phyloP scores from a whole-genome alignment of 2,329 filamentous ascomycete species.

The Arthrobotrys sphaeroides region DNA sequence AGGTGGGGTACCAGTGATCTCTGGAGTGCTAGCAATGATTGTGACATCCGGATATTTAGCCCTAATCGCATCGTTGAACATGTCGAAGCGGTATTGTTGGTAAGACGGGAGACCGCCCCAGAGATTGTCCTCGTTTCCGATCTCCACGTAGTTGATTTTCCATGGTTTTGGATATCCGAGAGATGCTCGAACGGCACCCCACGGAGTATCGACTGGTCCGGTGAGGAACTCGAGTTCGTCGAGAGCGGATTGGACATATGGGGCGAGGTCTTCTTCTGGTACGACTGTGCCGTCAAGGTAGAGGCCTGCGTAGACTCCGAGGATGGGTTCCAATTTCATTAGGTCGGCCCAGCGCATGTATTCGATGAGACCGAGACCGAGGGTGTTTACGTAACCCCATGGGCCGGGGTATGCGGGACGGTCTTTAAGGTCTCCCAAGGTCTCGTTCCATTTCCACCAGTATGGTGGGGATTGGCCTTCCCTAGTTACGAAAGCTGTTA shows the following conservation, averaged over 20 bases:
- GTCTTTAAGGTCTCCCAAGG: slow-evolving; percentile 21
- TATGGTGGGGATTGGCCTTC: slow-evolving; percentile 57
- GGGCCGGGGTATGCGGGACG: slow-evolving; percentile 62
- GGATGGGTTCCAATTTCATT: slow-evolving; percentile 67
- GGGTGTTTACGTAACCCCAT: slow-evolving; percentile 65
- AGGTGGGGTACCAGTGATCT: slow-evolving; percentile 58
- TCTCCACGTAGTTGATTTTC: slow-evolving; percentile 70
- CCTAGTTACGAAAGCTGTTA: slow-evolving; percentile 61
- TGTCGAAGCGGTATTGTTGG: slow-evolving; percentile 66
- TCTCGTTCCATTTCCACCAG: slow-evolving; percentile 58
- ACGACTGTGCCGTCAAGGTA: slow-evolving; percentile 67
- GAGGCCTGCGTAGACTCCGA: slow-evolving; percentile 70
- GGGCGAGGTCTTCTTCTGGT: slow-evolving; percentile 66
- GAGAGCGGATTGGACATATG: slow-evolving; percentile 70
- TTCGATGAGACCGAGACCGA: slow-evolving; percentile 71
- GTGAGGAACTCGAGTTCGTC: slow-evolving; percentile 72
- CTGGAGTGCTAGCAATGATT: slow-evolving; percentile 65
- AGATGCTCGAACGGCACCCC: slow-evolving; percentile 69
- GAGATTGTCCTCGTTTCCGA: slow-evolving; percentile 75
- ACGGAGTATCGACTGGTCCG: slow-evolving; percentile 67
- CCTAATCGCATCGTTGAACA: slow-evolving; percentile 68
- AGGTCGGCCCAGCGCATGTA: slow-evolving; percentile 72
- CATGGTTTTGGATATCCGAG: slow-evolving; percentile 72
- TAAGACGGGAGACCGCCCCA: slow-evolving; percentile 65
- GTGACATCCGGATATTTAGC: slow-evolving; percentile 66